Conservation (phyloP, 352 stramenopile genomes). For the Phytophthora pistaciae region DNA sequence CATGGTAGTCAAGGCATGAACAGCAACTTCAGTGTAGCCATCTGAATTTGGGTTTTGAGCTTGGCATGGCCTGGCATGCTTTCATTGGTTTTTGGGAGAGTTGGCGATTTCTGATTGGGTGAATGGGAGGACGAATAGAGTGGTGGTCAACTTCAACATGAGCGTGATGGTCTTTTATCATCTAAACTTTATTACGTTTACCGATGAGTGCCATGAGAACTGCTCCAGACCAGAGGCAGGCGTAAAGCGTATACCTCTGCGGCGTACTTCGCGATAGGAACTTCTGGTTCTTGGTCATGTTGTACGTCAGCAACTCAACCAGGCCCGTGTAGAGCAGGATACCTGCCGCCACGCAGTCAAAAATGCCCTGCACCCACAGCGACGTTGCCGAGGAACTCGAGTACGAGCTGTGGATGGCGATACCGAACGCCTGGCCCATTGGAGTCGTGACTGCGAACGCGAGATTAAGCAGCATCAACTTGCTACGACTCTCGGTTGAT, state of each 20-base stretch:
- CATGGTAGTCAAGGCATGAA: slow-evolving; percentile 15
- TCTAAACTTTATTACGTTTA: slow-evolving; percentile 27
- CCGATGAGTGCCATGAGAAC: slow-evolving; percentile 71
- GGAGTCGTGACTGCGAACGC: slow-evolving; percentile 69
- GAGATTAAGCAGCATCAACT: slow-evolving; percentile 55
- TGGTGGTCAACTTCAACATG: slow-evolving; percentile 28
- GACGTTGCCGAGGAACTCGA: slow-evolving; percentile 51
- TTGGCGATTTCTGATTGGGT: slow-evolving; percentile 28
- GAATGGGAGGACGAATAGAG: slow-evolving; percentile 18
- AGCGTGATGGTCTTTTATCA: neutral
- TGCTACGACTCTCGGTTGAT: slow-evolving; percentile 45
- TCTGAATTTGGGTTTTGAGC: slow-evolving; percentile 13
- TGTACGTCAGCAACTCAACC: slow-evolving; percentile 73
- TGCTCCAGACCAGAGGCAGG: slow-evolving; percentile 55
- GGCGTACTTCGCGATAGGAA: slow-evolving; percentile 47
- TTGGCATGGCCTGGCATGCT: slow-evolving; percentile 22
- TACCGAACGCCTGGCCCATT: slow-evolving; percentile 63
- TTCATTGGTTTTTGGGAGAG: slow-evolving; percentile 23
- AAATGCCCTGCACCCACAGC: slow-evolving; percentile 65
- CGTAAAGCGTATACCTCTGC: slow-evolving; percentile 55
- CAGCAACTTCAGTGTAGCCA: slow-evolving; percentile 30
- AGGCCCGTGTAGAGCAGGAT: slow-evolving; percentile 80
- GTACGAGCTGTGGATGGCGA: slow-evolving; percentile 62
- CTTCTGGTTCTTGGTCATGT: slow-evolving; percentile 71
- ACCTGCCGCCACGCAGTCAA: slow-evolving; percentile 71